phyloP scores from a whole-genome alignment of 129 eudicot genomes.

The Artemisia argyi region DNA sequence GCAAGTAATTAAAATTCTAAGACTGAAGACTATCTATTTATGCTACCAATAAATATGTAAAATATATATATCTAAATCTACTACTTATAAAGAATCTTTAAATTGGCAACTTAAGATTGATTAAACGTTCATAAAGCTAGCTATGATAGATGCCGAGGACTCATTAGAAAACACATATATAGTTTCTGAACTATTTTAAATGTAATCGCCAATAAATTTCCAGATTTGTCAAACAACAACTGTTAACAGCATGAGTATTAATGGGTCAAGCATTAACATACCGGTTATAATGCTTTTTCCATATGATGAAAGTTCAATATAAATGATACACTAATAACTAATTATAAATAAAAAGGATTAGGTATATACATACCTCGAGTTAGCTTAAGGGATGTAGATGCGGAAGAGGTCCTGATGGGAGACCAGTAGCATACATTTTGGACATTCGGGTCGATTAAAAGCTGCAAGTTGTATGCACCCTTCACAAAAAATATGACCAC shows the following conservation, averaged over 20 bases:
- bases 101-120: no score
- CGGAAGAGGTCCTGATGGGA: conserved; percentile 31
- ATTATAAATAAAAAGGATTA: not conserved
- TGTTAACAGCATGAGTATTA: not conserved
- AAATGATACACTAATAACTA: not conserved
- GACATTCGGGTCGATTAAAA: conserved; percentile 38
- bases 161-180: no score
- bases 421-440: conserved; percentile 43
- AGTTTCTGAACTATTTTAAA: not conserved
- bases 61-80: no score
- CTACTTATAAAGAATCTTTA: no score
- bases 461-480: not conserved
- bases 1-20: not conserved
- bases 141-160: no score
- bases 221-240: not conserved
- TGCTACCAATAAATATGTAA: no score
- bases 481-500: no score
- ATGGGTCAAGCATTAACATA: not conserved
- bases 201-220: not conserved
- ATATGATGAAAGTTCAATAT: not conserved
- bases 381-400: conserved; percentile 48
- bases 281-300: no score
- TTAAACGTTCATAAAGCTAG: no score
- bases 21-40: not conserved
- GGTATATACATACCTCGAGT: conserved; percentile 8